Base-by-base conservation (phyloP, 352 stramenopile species). In the Globisporangium cederbergense region DNA sequence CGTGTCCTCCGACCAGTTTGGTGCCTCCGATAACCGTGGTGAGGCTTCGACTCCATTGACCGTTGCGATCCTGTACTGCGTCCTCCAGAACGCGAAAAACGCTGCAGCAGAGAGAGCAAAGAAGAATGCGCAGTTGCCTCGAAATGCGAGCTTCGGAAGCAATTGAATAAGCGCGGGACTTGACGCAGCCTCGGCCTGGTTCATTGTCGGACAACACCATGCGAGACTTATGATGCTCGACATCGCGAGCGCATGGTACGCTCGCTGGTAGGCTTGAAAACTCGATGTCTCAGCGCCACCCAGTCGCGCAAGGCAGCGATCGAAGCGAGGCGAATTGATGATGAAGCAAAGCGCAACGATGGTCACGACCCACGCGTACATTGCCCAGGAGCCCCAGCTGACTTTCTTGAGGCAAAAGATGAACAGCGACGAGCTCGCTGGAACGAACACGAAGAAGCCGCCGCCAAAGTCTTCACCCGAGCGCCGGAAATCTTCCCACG, bases 371-470 rank as follows among this genome's bases (percentile, higher is more conserved):
- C 77, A 86, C 6, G 66, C 16, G 40, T 83, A 86, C 18, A 82
- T 49, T 4, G 64, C 56, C 16, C 56, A 58, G 18, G 71, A 79
- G 13, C 66, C 67, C 64, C 77, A 78, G 18, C 74, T 64, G 58
- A 83, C 68, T 30, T 60, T 70, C 8, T 66, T 67, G 5, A 78
- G 52, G 13, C 65, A 67, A 20, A 77, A 58, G 13, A 79, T 58
- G 18, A 81, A 67, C 1, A 81, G 38, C 5, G 69, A 67, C 13
- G 75, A 62, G 9, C 72, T 74, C 43, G 68, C 69, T 6, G 76
- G 76, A 18, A 85, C 74, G 13, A 82, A 68, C 30, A 73, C 60
- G 54, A 85, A 81, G 51, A 82, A 80, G 1, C 74, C 74, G 13
- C 72, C 70, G 1, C 68, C 76, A 50, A 85, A 82, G 32, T 78